Evolutionary conservation across 768 basidiomycete species (phyloP).

Genomic region (Psilocybe tampanensis): DNA sequence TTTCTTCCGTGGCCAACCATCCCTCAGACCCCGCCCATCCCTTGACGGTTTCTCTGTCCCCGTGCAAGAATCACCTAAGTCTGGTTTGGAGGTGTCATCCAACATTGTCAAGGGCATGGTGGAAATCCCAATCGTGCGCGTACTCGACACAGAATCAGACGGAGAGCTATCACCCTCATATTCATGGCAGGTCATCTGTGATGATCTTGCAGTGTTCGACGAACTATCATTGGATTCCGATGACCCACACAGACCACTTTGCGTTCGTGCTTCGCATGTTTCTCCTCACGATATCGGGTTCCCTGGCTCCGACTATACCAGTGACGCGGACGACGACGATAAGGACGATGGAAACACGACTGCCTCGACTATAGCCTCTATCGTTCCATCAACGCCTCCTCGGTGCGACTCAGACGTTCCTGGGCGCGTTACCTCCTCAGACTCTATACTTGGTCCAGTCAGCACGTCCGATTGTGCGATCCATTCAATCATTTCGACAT

Average conservation of each 20-base stretch:
- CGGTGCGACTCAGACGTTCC: neutral
- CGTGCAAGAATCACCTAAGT: neutral
- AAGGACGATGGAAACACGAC: conserved; percentile 15
- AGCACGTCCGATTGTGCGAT: neutral
- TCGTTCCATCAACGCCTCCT: conserved; percentile 19
- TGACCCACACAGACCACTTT: conserved; percentile 7
- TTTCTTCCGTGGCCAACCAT: conserved; percentile 18
- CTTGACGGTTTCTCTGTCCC: conserved; percentile 23
- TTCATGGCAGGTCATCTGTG: neutral
- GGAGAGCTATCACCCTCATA: neutral
- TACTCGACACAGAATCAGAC: neutral
- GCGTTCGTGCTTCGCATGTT: conserved; percentile 9
- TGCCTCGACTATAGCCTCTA: conserved; percentile 19
- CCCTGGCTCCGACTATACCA: neutral
- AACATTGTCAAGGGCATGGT: neutral
- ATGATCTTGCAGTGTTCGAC: neutral
- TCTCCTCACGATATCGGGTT: neutral
- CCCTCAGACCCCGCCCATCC: conserved; percentile 16
- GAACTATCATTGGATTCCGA: neutral
- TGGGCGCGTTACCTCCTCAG: too few relatives aligned
- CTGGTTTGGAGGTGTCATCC: neutral
- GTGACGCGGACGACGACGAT: neutral
- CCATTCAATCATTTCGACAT: too few relatives aligned
- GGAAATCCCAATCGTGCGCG: neutral
- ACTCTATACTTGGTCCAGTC: neutral